Evolutionary conservation across 441 rosid species (phyloP).

Genomic region (Corymbia calophylla): DNA sequence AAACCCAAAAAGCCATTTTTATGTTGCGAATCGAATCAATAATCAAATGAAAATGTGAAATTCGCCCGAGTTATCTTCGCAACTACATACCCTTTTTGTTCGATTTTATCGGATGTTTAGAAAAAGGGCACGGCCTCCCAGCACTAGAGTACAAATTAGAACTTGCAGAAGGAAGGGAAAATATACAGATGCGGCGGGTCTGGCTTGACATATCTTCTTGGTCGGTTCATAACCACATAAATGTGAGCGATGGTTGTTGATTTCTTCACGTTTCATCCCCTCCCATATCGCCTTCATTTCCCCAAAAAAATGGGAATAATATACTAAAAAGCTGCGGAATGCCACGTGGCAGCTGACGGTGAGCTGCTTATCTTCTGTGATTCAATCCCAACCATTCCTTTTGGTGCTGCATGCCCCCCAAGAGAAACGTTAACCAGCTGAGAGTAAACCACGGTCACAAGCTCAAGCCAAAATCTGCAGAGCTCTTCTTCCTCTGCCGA

Average conservation of each 20-base stretch:
- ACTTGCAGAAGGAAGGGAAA: background rate
- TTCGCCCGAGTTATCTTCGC: background rate
- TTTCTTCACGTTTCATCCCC: background rate
- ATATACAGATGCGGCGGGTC: background rate
- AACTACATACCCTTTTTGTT: background rate
- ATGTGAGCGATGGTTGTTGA: background rate
- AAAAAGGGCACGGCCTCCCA: background rate
- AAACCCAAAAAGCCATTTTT: background rate
- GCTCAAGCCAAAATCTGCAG: background rate
- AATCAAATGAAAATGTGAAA: background rate
- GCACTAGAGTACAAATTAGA: background rate
- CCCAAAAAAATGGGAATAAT: background rate
- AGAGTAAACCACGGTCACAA: background rate
- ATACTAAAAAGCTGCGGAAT: background rate
- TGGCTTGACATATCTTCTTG: background rate
- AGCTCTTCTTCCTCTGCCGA: background rate
- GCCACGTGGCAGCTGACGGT: slow-evolving; percentile 2
- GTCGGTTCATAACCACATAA: background rate
- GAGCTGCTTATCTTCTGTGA: background rate
- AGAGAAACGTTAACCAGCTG: background rate
- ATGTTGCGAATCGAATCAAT: background rate
- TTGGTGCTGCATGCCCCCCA: background rate
- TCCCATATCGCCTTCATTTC: background rate
- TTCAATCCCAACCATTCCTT: background rate
- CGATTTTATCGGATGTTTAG: background rate